Evolutionary conservation across 441 rosid species (phyloP).

Genomic region (Gossypium schwendimanii): DNA sequence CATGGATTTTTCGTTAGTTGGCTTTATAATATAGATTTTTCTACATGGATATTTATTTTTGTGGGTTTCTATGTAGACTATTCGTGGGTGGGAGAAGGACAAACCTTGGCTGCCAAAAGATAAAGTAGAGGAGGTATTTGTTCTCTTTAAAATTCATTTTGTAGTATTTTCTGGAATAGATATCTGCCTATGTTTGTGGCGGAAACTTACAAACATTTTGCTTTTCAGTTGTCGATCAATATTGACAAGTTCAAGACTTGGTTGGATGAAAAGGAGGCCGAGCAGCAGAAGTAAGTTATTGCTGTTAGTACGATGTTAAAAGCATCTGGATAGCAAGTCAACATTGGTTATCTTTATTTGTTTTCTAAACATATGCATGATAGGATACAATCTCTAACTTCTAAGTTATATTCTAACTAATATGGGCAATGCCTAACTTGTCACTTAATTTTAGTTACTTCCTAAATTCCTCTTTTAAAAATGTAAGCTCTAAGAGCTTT

Average conservation of each 20-base stretch:
- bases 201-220: neutral
- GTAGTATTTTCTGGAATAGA: neutral
- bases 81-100: conserved; percentile 58
- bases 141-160: conserved; percentile 2
- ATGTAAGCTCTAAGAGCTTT: too few relatives aligned
- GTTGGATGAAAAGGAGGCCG: conserved; percentile 75
- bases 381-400: neutral
- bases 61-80: conserved; percentile 46
- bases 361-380: neutral
- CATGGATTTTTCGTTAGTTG: neutral
- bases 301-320: neutral
- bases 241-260: conserved; percentile 62
- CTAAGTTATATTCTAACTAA: neutral
- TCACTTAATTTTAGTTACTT: neutral
- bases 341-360: neutral
- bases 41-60: conserved; percentile 13
- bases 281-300: conserved; percentile 55
- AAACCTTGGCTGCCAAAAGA: conserved; percentile 91
- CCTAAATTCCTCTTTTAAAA: too few relatives aligned
- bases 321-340: neutral
- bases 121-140: conserved; percentile 62
- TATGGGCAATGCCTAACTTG: neutral
- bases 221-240: conserved; percentile 48
- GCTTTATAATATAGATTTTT: neutral
- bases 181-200: neutral